Base-by-base conservation (phyloP, 805 yeast genomes). In the Candida andamanensis region DNA sequence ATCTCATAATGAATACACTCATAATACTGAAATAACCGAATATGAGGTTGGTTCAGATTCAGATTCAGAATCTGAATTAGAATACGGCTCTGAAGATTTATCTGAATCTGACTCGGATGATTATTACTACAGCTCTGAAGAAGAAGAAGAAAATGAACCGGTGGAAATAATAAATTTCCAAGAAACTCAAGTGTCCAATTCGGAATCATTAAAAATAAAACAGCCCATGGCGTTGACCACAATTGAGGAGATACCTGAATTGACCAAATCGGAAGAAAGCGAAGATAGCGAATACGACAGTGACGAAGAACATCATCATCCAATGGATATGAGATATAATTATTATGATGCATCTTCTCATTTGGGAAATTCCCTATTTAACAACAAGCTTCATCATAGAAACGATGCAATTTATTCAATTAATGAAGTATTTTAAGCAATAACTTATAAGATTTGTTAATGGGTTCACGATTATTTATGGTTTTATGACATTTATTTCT, bases 401-500 rank as follows among this genome's bases (percentile, higher is more conserved):
- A 41, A 40, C 29, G 46, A 52, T 30, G 68, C 72, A 3, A 44
- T 53, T 15, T 54, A 66, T 19, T 58, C 71, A 4, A 42, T 69
- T 37, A 62, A 50, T 29, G 69, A 64, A 36, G 58, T 68, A 6
- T 55, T 63, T 32, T 51, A 52, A 18, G 42, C n/a, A 8, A 19
- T 19, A 8, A 19, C 8, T 19, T 8, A 19, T 19, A 8, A 19
- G 11, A 8, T 8, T 8, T 19, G 8, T 19, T 8, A 8, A 19
- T 8, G 8, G 22, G 11, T 19, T 19, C 8, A 19, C 22, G 22
- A 19, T n/a, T n/a, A 19, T 11, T 19, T 11, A 19, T 19, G 22
- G 22, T 11, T 19, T 19, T 8, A 8, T 19, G 11, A 19, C 11
- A 8, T 19, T 8, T 8, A 8, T 19, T 11, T 11, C 22, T 19